Conservation (phyloP, 805 yeast genomes). For the Candida ficus region DNA sequence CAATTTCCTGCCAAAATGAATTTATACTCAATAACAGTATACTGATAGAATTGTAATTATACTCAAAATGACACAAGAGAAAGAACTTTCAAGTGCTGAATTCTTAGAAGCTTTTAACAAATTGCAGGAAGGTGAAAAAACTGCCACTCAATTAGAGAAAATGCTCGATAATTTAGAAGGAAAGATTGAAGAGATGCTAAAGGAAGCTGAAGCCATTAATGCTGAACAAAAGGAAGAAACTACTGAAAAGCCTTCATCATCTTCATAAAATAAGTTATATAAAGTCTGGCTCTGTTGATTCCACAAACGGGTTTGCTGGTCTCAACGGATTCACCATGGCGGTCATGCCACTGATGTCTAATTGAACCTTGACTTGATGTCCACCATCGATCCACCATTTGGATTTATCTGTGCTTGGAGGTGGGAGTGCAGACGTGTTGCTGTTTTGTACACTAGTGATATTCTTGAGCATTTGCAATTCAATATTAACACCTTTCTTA, state of each 20-base stretch:
- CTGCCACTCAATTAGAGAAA: conserved; percentile 56
- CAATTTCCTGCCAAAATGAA: neutral
- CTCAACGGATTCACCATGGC: conserved; percentile 60
- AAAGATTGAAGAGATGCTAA: conserved; percentile 52
- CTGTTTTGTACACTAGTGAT: too few relatives aligned
- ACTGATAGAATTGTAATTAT: too few relatives aligned
- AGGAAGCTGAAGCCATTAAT: conserved; percentile 38
- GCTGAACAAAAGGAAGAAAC: neutral
- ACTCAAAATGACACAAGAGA: conserved; percentile 13
- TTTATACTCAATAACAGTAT: too few relatives aligned
- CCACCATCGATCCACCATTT: conserved; percentile 95
- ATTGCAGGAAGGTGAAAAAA: conserved; percentile 62
- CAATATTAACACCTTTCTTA: conserved; percentile 4
- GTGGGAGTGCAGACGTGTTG: conserved; percentile 49
- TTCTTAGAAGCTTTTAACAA: conserved; percentile 55
- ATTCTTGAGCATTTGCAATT: conserved; percentile 15
- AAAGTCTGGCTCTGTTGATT: conserved; percentile 32
- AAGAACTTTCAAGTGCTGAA: conserved; percentile 19
- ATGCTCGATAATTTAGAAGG: conserved; percentile 62
- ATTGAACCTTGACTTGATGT: conserved; percentile 45
- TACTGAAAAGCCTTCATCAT: neutral
- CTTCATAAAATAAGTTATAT: conserved; percentile 1
- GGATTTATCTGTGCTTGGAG: conserved; percentile 76
- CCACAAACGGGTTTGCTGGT: conserved; percentile 69
- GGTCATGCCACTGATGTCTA: conserved; percentile 34